Evolutionary conservation across 768 basidiomycete species (phyloP), one percentile per base, ranked within the genome.

Genomic region (Antrodiella citrinella): DNA sequence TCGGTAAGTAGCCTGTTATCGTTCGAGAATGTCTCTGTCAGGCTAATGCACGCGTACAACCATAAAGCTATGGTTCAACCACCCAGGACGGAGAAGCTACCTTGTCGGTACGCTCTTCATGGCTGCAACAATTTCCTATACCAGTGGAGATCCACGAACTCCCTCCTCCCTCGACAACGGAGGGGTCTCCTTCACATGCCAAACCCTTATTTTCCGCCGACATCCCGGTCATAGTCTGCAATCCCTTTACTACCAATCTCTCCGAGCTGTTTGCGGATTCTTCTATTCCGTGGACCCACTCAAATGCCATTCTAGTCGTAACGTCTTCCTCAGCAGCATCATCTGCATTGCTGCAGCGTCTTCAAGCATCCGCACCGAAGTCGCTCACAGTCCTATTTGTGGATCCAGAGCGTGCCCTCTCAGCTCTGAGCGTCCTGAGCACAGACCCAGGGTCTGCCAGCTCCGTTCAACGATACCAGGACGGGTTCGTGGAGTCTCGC

Each of bases 401-500:
- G 13, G 82, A 89, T 57, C 82, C 84, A 3, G 56, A 62, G 41
- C 79, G 80, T 30, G 86, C 86, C 0, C 51, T 81, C 10, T 61
- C 63, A 1, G 86, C 82, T 2, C 68, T 84, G 4, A 65, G 65
- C 25, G 55, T 68, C 21, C 65, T 90, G 26, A 73, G 69, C 52
- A 56, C 69, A 7, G 65, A 76, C 40, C 69, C 76, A 0, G 64
- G 63, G 3, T 78, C 78, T 1, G 54, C 77, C 12, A 56, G 69
- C 2, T 72, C 76, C 25, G 72, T 89, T 12, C 81, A 86, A 52
- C 70, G 67, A 51, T 90, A 80, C 63, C 84, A 86, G 58, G 74
- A 79, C 53, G 74, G 80, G 7, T 80, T 77, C 51, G 59, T 76
- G 20, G 75, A 69, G 4, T 89, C 86, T 18, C 69, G 72, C n/a